Base-by-base conservation (phyloP, 2,329 filamentous ascomycete genomes). In the Myrmaecium sp. region DNA sequence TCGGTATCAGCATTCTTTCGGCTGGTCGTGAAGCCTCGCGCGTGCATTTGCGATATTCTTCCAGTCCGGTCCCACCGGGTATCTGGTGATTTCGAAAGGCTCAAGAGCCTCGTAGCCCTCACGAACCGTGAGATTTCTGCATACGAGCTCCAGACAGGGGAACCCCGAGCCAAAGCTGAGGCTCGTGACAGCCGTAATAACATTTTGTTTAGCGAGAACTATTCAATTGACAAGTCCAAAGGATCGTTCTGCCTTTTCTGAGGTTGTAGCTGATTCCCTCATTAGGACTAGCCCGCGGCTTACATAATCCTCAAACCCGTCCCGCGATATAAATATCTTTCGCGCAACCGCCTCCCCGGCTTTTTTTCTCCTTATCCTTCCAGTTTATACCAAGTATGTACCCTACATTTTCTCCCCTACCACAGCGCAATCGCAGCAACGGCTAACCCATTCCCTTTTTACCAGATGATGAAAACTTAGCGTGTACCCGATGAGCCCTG, bases 381-480 rank as follows among this genome's bases (percentile, higher is more conserved):
- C 83, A 82, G 84, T 94, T 91, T 92, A 91, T 77, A 74, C 75
- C 70, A 81, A 64, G 84, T 94, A 65, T 69, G 83, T 71, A 33
- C 29, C 29, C 27, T n/a, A n/a, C n/a, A n/a, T n/a, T n/a, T 23
- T 25, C 19, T 23, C 17, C 24, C 19, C 17, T 19, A 16, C 28
- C 23, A 14, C 31, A 23, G 26, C 28, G 13, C 22, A n/a, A 11
- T 14, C 2, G 10, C 25, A 14, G 23, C 26, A 46, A 58, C 43
- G 28, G 33, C 36, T 49, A 36, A 50, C 40, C 38, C 6, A 5
- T 9, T 9, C 34, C 26, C 25, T 26, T n/a, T n/a, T n/a, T n/a
- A n/a, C 31, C 41, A 94, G 83, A 91, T 95, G 86, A 98, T 95
- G 89, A 98, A 92, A 93, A 80, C 80, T 71, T 74, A 75, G 80